Conservation (phyloP, 176 grass and related monocot species). For the Lolium rigidum region DNA sequence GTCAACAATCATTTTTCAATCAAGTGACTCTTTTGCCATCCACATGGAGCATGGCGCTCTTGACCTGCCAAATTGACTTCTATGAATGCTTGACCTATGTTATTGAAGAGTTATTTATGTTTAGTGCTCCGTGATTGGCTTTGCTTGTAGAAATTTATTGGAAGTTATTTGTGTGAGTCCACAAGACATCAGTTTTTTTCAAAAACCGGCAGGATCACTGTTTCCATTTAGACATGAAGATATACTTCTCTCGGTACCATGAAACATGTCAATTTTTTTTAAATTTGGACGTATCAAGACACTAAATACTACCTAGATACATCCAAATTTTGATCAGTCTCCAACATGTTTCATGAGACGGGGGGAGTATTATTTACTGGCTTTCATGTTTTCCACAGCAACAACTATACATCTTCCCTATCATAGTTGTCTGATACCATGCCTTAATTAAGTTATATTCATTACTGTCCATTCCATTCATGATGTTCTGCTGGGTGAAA, state of each 20-base stretch:
- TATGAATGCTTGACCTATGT: background rate
- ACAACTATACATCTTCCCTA: background rate
- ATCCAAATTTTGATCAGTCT: too few species aligned
- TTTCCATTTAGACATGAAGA: background rate
- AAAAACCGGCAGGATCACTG: background rate
- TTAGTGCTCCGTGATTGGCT: background rate
- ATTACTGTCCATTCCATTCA: background rate
- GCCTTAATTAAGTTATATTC: background rate
- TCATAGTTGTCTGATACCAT: background rate
- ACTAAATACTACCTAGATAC: too few species aligned
- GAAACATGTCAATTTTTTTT: too few species aligned
- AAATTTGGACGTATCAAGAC: too few species aligned
- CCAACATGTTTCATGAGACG: too few species aligned
- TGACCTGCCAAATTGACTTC: constrained; percentile 37
- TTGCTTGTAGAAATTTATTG: background rate
- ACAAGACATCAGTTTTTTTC: background rate
- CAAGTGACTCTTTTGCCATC: constrained; percentile 4
- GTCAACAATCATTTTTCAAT: constrained; percentile 37
- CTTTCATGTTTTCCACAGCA: too few species aligned
- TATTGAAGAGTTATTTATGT: background rate
- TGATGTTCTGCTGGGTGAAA: constrained; percentile 37
- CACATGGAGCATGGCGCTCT: background rate
- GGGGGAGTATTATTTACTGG: too few species aligned
- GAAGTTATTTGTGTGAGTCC: constrained; percentile 2
- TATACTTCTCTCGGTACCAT: too few species aligned